Conservation (phyloP, 192 early-diverging fungal species). For the Pilaira anomala region DNA sequence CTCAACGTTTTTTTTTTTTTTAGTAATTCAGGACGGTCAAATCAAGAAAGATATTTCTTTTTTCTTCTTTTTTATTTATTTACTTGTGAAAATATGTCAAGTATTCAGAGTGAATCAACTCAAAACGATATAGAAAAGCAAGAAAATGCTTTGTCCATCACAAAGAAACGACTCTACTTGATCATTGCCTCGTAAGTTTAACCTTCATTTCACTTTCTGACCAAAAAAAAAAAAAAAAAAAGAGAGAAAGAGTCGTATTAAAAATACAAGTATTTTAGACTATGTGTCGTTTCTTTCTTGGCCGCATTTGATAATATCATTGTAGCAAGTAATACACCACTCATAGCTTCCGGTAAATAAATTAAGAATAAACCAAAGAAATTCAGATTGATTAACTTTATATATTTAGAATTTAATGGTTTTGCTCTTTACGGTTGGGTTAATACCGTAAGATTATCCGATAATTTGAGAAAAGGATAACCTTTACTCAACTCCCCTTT, state of each 20-base stretch:
- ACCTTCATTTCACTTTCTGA: neutral
- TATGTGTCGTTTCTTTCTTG: constrained; percentile 29
- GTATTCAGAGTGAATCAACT: neutral
- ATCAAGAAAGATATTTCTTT: too few relatives aligned
- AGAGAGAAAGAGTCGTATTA: neutral
- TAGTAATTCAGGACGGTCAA: neutral
- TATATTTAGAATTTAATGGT: constrained; percentile 26
- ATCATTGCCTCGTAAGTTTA: constrained; percentile 13
- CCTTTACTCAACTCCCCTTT: neutral
- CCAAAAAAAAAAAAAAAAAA: too few relatives aligned
- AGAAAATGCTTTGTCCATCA: neutral
- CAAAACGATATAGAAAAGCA: neutral
- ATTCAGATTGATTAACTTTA: neutral
- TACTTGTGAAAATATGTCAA: neutral
- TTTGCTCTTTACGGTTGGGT: constrained; percentile 32
- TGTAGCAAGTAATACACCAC: constrained; percentile 26
- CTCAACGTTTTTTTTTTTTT: neutral
- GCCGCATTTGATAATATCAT: constrained; percentile 37
- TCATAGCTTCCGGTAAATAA: constrained; percentile 26
- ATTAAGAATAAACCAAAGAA: neutral
- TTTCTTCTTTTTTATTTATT: neutral
- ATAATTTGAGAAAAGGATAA: too few relatives aligned
- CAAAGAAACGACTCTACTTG: neutral
- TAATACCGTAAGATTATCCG: constrained; percentile 36
- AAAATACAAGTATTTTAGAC: neutral